Base-by-base conservation (phyloP, 2,329 filamentous ascomycete genomes). In the Epichloe baconii region DNA sequence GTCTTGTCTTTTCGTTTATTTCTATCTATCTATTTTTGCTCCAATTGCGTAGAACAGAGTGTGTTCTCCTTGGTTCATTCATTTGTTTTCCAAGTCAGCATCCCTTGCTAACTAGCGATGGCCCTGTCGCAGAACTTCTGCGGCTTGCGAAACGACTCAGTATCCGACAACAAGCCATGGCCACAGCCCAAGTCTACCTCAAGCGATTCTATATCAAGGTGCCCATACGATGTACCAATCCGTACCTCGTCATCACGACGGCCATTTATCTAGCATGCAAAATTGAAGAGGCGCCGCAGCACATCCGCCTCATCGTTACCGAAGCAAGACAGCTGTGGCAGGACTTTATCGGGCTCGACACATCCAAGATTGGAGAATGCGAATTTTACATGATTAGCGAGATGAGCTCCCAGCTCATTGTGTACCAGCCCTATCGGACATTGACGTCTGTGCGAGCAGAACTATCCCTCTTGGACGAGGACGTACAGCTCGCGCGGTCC, bases 271-370 rank as follows among this genome's bases (percentile, higher is more conserved):
- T 98, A 37, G 90, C 93, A 19, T 95, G 89, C 72, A 98, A 98
- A 70, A 95, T 95, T 81, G 93, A 98, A 67, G 93, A 98, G 67
- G 90, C 84, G 48, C 93, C 93, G 3, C 91, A 97, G 66, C 93
- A 98, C 66, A 97, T 98, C 61, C 81, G 93, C 34, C 79, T 95
- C 56, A 84, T 98, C 53, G 83, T 93, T 11, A 84, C 82, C 45
- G 93, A 98, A 66, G 88, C 90, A 3, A 82, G 88, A 36, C 80
- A 85, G 52, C 76, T 94, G 53, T 95, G 88, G 88, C 83, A 87
- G 61, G 86, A 90, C 56, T 79, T 85, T 53, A 80, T 87, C 58
- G 75, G 79, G 41, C 79, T 83, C 52, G 89, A 95, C 66, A 85
- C 86, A 8, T 82, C 86, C 51, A 88, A 88, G 61, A 78, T 96